Base-by-base conservation (phyloP, 257 asterid species). In the Thymus mandschuricus region DNA sequence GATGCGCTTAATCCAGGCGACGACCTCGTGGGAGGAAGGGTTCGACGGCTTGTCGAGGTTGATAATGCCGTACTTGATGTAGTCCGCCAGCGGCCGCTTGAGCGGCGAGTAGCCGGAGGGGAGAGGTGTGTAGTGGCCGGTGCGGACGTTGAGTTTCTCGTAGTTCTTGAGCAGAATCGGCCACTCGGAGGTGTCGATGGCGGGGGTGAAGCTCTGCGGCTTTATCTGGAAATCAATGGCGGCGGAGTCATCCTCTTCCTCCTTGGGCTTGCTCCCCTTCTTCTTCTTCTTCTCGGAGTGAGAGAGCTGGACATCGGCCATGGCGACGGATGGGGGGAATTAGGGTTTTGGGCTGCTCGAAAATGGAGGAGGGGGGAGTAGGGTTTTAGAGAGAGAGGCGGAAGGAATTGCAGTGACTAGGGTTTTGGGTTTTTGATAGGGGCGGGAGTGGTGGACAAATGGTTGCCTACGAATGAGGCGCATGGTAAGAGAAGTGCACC, bases 101-200 rank as follows among this genome's bases (percentile, higher is more conserved):
- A 88, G 75, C 9, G 98, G 98, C 40, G 98, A 86, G 80, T 35
- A 88, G 8, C 98, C 98, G 68, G 89, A 87, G 3, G 98, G 86
- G 8, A 92, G 85, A 21, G 98, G 98, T 11, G 98, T 92, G 89
- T 87, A 92, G 84, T 93, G 98, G 5, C 98, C 98, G 15, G 98
- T 93, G 1, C 98, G 88, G 3, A 93, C 82, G 72, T 93, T 92
- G 27, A 92, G 81, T 21, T 86, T 89, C 34, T 88, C 96, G 85
- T 90, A 93, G 86, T 93, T 88, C 35, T 93, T 93, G 8, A 93
- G 83, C 7, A 93, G 92, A 75, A 93, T 90, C 49, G 98, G 98
- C 98, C 98, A 93, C 4, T 90, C 70, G 29, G 98, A 90, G 34
- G 98, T 88, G 81, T 93, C 96, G 13, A 85, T 80, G 59, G 92